Evolutionary conservation across 768 basidiomycete genomes (phyloP), one percentile per base, ranked within the genome.

Genomic region (Macrolepiota dolichaula): DNA sequence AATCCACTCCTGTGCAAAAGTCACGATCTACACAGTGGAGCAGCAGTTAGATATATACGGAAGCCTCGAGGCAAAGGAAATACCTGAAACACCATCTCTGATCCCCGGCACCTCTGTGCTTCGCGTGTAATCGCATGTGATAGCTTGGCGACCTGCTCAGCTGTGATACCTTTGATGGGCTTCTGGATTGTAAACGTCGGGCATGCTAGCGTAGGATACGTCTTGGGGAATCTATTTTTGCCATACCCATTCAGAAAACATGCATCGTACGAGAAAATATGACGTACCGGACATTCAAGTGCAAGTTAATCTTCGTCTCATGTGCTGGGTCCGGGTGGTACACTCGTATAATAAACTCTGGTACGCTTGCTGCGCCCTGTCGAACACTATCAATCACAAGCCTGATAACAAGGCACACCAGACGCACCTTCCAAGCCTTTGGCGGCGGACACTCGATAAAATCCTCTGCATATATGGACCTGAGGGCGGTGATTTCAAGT

Each of bases 41-140:
- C 53, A 35, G 24, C 57, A 55, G 49, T 51, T 46, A 40, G 25
- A 15, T 12, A 42, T 12, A 46, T 29, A 52, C 37, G 25, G 52
- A 60, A 59, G 15, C 51, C 36, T 40, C 40, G 52, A 46, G 51
- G 24, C 19, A 3, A n/a, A 47, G 46, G 15, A 38, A 81, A 22
- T 32, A 89, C 89, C 76, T 89, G 83, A 70, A 92, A 91, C 36
- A 92, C 88, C 83, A 91, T 88, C 71, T 91, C 90, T 22, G 81
- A 80, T 3, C 91, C 91, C 55, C 82, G 77, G 63, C 79, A 71
- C 64, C 79, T 83, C 73, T 87, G 86, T 1, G 85, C 88, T 67
- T 93, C 88, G 0, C 75, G 72, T 57, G 86, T 85, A 55, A 94
- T 82, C 19, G 77, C 77, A 50, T 84, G 84, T 4, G 82, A 75